Base-by-base conservation (phyloP, 148 eudicot genomes). In the Camellia japonica region DNA sequence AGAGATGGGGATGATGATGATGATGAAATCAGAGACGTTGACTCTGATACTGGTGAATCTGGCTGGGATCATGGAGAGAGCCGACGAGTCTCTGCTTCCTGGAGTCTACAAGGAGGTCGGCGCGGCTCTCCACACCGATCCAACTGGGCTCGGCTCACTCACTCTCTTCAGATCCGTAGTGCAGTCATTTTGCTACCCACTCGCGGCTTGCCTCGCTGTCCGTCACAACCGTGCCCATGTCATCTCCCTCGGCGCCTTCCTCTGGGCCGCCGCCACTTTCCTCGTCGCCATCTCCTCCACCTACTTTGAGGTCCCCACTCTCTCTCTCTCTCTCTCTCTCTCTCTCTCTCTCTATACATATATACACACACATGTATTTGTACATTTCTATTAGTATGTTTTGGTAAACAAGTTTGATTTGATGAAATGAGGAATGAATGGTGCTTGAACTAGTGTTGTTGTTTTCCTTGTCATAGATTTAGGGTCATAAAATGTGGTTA, bases 51-150 rank as follows among this genome's bases (percentile, higher is more conserved):
- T 94, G 59, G 93, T 94, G 11, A 90, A 94, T 79, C 79, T 94
- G 43, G 98, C 97, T 7, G 92, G 90, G 3, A 94, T 94, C 15
- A 91, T 94, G 97, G 98, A 92, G 69, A 82, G 88, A 46, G 94
- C 98, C n/a, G 98, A 94, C 58, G 94, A 94, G 71, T 91, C 97
- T 16, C 75, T 94, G 20, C 82, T 94, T 1, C 98, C 97, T 0
- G 97, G 94, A 0, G 98, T 94, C 0, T 94, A 94, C 86, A 94
- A 87, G 77, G 98, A 94, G 70, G 94, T 94, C 2, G 97, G 98
- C 0, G 87, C 85, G 7, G 92, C 93, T 2, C 84, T 94, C 18
- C 89, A 90, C 81, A 86, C 91, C 7, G 98, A 88, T 78, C 98
- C 98, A 0, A 92, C 97, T 2, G 91, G 94, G 0, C 81, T 94